Conservation (phyloP, 2,329 filamentous ascomycete genomes). For the Diaporthe citri region DNA sequence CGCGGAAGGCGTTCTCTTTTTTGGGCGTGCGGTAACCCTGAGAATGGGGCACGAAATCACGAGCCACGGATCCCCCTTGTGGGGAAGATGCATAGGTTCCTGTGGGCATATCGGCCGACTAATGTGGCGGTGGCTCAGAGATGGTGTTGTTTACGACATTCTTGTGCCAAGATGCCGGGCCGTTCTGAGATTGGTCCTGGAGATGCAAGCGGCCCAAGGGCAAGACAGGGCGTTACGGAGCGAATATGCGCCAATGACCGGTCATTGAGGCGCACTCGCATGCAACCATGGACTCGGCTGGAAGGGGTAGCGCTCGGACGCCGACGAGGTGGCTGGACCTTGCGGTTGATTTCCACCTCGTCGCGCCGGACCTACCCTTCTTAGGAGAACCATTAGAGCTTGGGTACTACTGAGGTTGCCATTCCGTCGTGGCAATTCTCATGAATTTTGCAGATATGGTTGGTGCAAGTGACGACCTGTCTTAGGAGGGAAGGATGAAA, state of each 20-base stretch:
- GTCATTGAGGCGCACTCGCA: conserved; percentile 22
- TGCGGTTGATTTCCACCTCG: neutral
- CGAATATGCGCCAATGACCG: conserved; percentile 22
- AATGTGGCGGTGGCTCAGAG: neutral
- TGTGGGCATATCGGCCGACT: conserved; percentile 10
- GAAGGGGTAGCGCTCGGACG: neutral
- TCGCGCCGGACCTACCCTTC: neutral
- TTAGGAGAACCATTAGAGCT: neutral
- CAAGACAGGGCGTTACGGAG: conserved; percentile 20
- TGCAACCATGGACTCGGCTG: neutral
- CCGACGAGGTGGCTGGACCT: neutral
- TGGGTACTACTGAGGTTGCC: neutral
- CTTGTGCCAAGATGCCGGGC: conserved; percentile 1
- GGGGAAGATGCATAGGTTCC: conserved; percentile 4
- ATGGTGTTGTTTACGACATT: neutral
- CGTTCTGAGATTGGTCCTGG: conserved; percentile 28
- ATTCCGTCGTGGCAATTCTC: neutral
- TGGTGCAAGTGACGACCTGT: neutral
- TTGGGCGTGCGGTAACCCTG: neutral
- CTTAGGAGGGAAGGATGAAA: neutral
- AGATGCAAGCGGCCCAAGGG: conserved; percentile 8
- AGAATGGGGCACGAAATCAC: conserved; percentile 13
- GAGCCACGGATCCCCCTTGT: conserved; percentile 9
- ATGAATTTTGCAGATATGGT: neutral
- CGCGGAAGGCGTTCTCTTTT: conserved; percentile 33